Percentiles rank a stretch among this genome's conserved stretches.
Evolutionary conservation across 2,329 filamentous ascomycete species (phyloP).

Genomic region (Chaetomium sp.): DNA sequence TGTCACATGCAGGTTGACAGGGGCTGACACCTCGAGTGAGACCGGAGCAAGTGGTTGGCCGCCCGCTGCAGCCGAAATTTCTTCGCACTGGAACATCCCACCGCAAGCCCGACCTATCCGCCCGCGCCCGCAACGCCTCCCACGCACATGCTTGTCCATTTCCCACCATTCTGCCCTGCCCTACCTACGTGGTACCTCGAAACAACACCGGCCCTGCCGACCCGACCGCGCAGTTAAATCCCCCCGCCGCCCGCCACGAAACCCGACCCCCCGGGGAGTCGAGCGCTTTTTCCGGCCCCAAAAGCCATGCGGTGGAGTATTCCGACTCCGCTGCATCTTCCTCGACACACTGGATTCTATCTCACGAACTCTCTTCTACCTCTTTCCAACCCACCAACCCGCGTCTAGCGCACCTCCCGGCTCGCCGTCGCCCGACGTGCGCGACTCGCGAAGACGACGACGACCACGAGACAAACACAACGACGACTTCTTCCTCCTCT

Average conservation of each 20-base stretch:
- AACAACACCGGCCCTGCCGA: not conserved
- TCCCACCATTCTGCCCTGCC: no score
- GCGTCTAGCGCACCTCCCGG: constrained; percentile 16
- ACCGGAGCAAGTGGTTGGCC: not conserved
- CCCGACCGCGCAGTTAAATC: not conserved
- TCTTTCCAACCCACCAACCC: constrained; percentile 30
- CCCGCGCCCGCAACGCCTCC: not conserved
- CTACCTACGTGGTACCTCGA: no score
- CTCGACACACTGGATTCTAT: constrained; percentile 51
- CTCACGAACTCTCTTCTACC: constrained; percentile 33
- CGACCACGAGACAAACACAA: constrained; percentile 48
- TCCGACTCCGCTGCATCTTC: constrained; percentile 46
- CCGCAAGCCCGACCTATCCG: constrained; percentile 5
- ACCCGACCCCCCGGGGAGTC: not conserved
- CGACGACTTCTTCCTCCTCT: constrained; percentile 34
- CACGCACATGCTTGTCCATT: no score
- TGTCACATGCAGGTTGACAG: constrained; percentile 4
- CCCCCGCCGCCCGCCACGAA: not conserved
- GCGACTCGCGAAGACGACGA: constrained; percentile 29
- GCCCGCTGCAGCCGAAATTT: constrained; percentile 19
- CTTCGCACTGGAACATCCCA: constrained; percentile 8
- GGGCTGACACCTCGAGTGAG: not conserved
- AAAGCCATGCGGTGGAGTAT: constrained; percentile 49
- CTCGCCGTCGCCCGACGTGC: constrained; percentile 25
- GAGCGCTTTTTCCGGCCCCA: not conserved